Evolutionary conservation across 257 asterid species (phyloP).

Genomic region (Jacaranda copaia): DNA sequence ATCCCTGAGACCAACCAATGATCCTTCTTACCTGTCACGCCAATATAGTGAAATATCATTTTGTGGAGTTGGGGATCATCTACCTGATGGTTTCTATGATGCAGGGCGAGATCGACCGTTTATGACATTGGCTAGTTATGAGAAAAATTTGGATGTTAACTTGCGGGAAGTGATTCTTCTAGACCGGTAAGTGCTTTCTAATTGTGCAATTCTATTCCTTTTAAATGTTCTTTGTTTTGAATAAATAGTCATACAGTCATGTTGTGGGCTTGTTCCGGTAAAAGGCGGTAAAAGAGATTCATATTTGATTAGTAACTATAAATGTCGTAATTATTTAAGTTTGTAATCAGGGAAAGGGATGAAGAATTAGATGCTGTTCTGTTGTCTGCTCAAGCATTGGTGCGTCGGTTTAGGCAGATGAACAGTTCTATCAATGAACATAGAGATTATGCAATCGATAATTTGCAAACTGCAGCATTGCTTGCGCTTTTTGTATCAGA

Average conservation of each 20-base stretch:
- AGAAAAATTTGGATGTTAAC: slow-evolving; percentile 54
- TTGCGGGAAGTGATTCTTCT: slow-evolving; percentile 88
- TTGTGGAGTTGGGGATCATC: slow-evolving; percentile 73
- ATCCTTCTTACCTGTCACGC: slow-evolving; percentile 64
- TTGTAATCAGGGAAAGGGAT: slow-evolving; percentile 73
- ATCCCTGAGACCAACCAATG: slow-evolving; percentile 69
- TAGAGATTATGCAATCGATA: slow-evolving; percentile 49
- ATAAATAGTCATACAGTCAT: slow-evolving; percentile 9
- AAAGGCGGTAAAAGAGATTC: not conserved
- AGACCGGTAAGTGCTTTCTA: slow-evolving; percentile 64
- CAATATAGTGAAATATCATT: slow-evolving; percentile 77
- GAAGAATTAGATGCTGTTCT: slow-evolving; percentile 80
- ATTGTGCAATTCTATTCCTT: slow-evolving; percentile 2
- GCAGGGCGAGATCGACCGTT: slow-evolving; percentile 96
- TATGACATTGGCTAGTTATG: slow-evolving; percentile 68
- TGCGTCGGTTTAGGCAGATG: slow-evolving; percentile 65
- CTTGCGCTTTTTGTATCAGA: slow-evolving; percentile 95
- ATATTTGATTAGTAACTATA: slow-evolving; percentile 13
- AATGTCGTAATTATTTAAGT: slow-evolving; percentile 16
- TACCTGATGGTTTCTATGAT: slow-evolving; percentile 96
- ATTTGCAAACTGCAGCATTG: slow-evolving; percentile 76
- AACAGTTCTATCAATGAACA: slow-evolving; percentile 47
- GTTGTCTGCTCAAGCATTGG: slow-evolving; percentile 71
- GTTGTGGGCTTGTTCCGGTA: slow-evolving; percentile 7
- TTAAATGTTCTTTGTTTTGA: not conserved